A percentile compares a stretch with the other conserved stretches of the same genome.
Conservation (phyloP, 495 filamentous ascomycete genomes). For the Tricharina praecox region DNA sequence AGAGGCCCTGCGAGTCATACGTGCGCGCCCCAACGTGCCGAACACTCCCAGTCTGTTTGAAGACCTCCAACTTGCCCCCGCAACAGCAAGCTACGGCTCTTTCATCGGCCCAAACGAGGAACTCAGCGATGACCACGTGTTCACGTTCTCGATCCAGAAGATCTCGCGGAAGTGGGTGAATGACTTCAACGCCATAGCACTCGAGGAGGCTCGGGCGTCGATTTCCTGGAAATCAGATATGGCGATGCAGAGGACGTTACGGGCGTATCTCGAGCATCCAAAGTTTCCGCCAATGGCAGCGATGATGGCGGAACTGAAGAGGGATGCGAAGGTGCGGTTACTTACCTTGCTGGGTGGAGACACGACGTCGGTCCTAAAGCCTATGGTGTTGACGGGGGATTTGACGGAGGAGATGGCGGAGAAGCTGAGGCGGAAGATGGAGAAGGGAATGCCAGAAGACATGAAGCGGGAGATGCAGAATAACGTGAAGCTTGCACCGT, state of each 20-base stretch:
- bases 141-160: constrained; percentile 9
- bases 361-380: too few species aligned
- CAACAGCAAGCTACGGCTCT: constrained; percentile 2
- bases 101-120: neutral
- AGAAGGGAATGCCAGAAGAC: too few species aligned
- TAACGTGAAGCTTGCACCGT: neutral
- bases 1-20: constrained; percentile 2
- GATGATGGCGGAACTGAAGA: neutral
- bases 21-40: constrained; percentile 7
- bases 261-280: constrained; percentile 1
- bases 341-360: neutral
- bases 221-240: constrained; percentile 8
- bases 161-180: neutral
- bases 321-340: neutral
- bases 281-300: constrained; percentile 1
- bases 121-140: constrained; percentile 4
- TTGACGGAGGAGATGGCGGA: too few species aligned
- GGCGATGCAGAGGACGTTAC: constrained; percentile 2
- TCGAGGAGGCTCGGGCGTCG: constrained; percentile 3
- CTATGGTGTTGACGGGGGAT: neutral
- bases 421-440: too few species aligned
- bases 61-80: constrained; percentile 6
- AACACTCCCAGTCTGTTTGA: constrained; percentile 8
- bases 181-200: constrained; percentile 5
- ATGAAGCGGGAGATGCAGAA: neutral